Conservation (phyloP, 345 rosid genomes). For the Aegle marmelos region DNA sequence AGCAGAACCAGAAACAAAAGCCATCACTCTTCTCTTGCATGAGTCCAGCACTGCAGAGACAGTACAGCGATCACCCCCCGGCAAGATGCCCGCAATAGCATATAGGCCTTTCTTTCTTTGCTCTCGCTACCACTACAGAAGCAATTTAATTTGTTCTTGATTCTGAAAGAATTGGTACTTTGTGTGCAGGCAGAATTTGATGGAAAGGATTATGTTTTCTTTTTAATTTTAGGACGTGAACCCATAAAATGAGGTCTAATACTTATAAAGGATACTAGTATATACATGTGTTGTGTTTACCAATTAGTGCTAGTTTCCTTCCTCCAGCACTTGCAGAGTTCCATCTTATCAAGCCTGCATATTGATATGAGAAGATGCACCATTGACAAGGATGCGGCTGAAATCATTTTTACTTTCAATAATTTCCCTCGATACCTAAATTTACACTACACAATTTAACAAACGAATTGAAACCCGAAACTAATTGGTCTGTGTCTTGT, state of each 20-base stretch:
- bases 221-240: background rate
- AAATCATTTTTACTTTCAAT: constrained; percentile 12
- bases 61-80: constrained; percentile 27
- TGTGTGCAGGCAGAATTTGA: background rate
- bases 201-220: background rate
- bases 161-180: background rate
- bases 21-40: constrained; percentile 61
- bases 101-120: background rate
- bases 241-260: background rate
- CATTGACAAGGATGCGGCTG: background rate
- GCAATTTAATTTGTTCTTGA: background rate
- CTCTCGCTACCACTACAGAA: background rate
- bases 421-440: constrained; percentile 14
- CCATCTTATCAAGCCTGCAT: background rate
- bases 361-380: background rate
- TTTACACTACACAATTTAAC: constrained; percentile 22
- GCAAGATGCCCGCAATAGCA: constrained; percentile 20
- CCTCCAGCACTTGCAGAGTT: background rate
- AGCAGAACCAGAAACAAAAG: constrained; percentile 29
- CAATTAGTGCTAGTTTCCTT: background rate
- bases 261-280: background rate
- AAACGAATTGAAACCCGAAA: background rate
- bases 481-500: background rate
- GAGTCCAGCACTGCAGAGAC: constrained; percentile 52
- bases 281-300: background rate